Percentiles rank a stretch among this genome's conserved stretches.
phyloP scores from a whole-genome alignment of 75 land plant genomes.

The Pinus taeda region DNA sequence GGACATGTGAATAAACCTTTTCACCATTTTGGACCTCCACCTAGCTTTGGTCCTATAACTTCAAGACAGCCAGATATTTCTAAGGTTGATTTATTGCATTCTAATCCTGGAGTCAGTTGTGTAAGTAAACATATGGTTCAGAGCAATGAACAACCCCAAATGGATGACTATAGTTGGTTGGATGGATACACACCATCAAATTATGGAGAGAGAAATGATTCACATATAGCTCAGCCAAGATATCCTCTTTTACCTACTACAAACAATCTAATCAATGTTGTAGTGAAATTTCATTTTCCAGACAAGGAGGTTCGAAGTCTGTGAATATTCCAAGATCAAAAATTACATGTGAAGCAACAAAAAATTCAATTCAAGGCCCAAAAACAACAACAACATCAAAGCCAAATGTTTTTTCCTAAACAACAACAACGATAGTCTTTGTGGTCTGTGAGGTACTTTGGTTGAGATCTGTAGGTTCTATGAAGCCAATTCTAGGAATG shows the following conservation, averaged over 20 bases:
- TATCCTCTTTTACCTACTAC: too few species aligned
- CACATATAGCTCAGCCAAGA: too few species aligned
- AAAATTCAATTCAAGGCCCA: conserved; percentile 31
- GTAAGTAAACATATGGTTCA: not conserved
- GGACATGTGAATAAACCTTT: conserved; percentile 49
- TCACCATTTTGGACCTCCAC: conserved; percentile 81
- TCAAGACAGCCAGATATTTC: conserved; percentile 33
- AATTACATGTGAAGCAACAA: conserved; percentile 19
- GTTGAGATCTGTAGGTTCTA: conserved; percentile 35
- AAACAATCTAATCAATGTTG: conserved; percentile 7
- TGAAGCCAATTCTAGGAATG: not conserved
- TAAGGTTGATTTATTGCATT: conserved; percentile 3
- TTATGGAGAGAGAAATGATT: too few species aligned
- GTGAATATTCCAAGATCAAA: conserved; percentile 25
- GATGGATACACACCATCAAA: too few species aligned
- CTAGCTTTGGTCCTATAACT: conserved; percentile 75
- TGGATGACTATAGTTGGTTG: conserved; percentile 68
- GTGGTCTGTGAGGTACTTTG: conserved; percentile 42
- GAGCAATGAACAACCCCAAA: conserved; percentile 15
- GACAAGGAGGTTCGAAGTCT: conserved; percentile 40
- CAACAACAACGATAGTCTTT: conserved; percentile 12
- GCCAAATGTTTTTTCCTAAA: too few species aligned
- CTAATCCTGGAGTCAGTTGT: not conserved
- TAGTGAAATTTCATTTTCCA: conserved; percentile 63
- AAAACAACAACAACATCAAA: conserved; percentile 33